Conservation (phyloP, 106 monocot species). For the Alisma plantagoaquatica region DNA sequence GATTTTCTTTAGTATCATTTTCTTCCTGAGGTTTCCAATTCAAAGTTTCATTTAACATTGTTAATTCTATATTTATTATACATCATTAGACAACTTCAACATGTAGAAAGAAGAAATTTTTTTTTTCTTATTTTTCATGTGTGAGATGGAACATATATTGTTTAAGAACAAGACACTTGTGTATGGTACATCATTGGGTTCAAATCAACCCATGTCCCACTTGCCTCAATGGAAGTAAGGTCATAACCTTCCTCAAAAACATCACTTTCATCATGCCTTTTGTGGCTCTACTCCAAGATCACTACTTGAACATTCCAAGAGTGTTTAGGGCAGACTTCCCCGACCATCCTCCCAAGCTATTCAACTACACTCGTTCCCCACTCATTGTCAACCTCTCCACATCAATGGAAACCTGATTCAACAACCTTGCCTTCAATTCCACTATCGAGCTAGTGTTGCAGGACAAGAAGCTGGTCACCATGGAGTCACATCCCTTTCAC, state of each 20-base stretch:
- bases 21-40: too few species aligned
- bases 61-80: too few species aligned
- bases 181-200: slow-evolving; percentile 42
- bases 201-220: slow-evolving; percentile 30
- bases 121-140: too few species aligned
- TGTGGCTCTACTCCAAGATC: slow-evolving; percentile 20
- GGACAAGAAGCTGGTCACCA: neutral
- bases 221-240: slow-evolving; percentile 18
- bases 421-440: neutral
- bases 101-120: too few species aligned
- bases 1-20: too few species aligned
- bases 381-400: too few species aligned
- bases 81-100: too few species aligned
- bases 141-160: too few species aligned
- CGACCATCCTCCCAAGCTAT: slow-evolving; percentile 12
- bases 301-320: too few species aligned
- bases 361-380: slow-evolving; percentile 1
- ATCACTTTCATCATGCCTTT: slow-evolving; percentile 35
- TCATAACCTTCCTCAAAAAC: slow-evolving; percentile 36
- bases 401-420: neutral
- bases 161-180: too few species aligned
- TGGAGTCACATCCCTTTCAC: too few species aligned
- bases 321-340: slow-evolving; percentile 46
- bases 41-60: too few species aligned
- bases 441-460: slow-evolving; percentile 1